phyloP scores from a whole-genome alignment of 129 eudicot species.

The Silybum marianum region DNA sequence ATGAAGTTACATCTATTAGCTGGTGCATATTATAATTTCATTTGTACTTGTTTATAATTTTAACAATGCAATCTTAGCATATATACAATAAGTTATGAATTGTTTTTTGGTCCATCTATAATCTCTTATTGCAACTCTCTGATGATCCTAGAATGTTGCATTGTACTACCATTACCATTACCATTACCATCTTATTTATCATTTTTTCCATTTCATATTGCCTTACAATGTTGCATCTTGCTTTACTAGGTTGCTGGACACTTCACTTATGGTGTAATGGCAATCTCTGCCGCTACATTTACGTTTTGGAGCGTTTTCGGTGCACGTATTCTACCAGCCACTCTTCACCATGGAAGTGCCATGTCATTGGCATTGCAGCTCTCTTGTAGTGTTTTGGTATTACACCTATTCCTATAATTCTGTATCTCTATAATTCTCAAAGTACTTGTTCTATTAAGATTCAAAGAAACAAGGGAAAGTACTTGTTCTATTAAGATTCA shows the following conservation, averaged over 20 bases:
- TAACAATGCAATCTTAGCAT: neutral
- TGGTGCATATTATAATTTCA: neutral
- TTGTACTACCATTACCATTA: too few species aligned
- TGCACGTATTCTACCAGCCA: slow-evolving; percentile 69
- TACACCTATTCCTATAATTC: neutral
- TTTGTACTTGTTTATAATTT: neutral
- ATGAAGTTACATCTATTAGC: neutral
- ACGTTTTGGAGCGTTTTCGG: slow-evolving; percentile 92
- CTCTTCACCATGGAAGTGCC: slow-evolving; percentile 69
- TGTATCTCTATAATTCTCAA: neutral
- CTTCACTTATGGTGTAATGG: slow-evolving; percentile 98
- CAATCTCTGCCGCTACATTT: slow-evolving; percentile 94
- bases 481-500: too few species aligned
- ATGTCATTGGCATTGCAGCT: slow-evolving; percentile 97
- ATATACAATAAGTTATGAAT: neutral
- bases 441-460: neutral
- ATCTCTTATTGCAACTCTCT: neutral
- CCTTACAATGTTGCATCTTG: neutral
- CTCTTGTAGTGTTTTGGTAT: slow-evolving; percentile 99
- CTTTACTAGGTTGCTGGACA: slow-evolving; percentile 82
- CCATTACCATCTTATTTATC: too few species aligned
- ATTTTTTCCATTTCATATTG: too few species aligned
- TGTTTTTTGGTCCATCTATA: neutral
- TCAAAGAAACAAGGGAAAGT: too few species aligned
- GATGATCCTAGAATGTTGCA: too few species aligned